phyloP scores from a whole-genome alignment of 805 yeast genomes.

The Metschnikowia lunata region DNA sequence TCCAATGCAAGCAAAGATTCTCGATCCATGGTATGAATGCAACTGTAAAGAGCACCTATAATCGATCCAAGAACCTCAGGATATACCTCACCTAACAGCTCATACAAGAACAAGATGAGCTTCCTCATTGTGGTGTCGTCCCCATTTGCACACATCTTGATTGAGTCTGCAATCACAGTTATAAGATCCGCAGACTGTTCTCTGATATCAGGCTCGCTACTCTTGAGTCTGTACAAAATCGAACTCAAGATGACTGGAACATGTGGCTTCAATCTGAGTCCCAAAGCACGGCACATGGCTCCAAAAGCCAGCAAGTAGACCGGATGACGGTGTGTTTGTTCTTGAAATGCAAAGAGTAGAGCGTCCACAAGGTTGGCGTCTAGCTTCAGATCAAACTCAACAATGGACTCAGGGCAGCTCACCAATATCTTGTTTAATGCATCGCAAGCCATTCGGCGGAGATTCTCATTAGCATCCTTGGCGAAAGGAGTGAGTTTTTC shows the following conservation, averaged over 20 bases:
- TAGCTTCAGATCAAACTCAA: conserved; percentile 57
- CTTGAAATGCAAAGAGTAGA: conserved; percentile 72
- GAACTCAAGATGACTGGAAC: conserved; percentile 68
- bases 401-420: conserved; percentile 24
- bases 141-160: conserved; percentile 51
- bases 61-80: conserved; percentile 92
- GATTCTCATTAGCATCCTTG: conserved; percentile 79
- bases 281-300: conserved; percentile 57
- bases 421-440: conserved; percentile 57
- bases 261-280: conserved; percentile 63
- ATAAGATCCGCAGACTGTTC: conserved; percentile 83
- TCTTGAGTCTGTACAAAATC: conserved; percentile 66
- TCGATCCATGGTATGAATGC: conserved; percentile 58
- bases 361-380: conserved; percentile 77
- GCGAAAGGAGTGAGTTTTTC: conserved; percentile 54
- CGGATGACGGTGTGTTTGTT: conserved; percentile 57
- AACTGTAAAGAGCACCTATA: conserved; percentile 61
- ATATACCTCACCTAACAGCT: conserved; percentile 88
- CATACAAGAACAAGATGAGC: conserved; percentile 74
- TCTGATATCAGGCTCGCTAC: conserved; percentile 66
- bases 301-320: conserved; percentile 62
- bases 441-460: conserved; percentile 73
- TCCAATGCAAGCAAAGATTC: conserved; percentile 46
- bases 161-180: conserved; percentile 57
- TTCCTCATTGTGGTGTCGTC: conserved; percentile 61